Evolutionary conservation across 2,329 filamentous ascomycete species (phyloP).

Genomic region (Aspergillus fumigatus): DNA sequence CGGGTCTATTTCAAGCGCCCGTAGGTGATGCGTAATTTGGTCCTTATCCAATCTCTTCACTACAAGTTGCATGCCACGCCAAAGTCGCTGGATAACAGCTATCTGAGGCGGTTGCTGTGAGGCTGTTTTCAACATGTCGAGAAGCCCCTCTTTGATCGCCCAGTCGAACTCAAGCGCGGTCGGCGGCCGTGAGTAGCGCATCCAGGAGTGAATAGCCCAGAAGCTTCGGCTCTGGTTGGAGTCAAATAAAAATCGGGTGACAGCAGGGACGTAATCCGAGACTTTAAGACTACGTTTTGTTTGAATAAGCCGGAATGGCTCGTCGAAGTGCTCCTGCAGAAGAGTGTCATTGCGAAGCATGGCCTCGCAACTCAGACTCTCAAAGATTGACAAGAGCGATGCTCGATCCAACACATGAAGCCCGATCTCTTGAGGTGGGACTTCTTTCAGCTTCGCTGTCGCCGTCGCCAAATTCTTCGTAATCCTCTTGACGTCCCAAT

Average conservation of each 20-base stretch:
- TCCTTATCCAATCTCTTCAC: conserved; percentile 68
- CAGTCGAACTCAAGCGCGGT: conserved; percentile 77
- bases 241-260: conserved; percentile 80
- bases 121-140: conserved; percentile 61
- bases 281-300: conserved; percentile 74
- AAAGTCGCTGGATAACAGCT: conserved; percentile 65
- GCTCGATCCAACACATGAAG: conserved; percentile 50
- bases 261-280: conserved; percentile 70
- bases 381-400: conserved; percentile 77
- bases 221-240: conserved; percentile 57
- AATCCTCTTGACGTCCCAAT: conserved; percentile 59
- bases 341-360: conserved; percentile 60
- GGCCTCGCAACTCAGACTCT: conserved; percentile 77
- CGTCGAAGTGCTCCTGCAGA: conserved; percentile 64
- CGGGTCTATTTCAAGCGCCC: conserved; percentile 70
- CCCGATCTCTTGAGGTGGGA: conserved; percentile 48
- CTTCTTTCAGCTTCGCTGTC: conserved; percentile 48
- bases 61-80: conserved; percentile 71
- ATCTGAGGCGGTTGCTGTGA: conserved; percentile 51
- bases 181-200: conserved; percentile 60
- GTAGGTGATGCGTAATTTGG: conserved; percentile 71
- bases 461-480: conserved; percentile 56
- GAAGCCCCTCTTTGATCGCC: conserved; percentile 72
- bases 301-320: conserved; percentile 76
- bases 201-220: conserved; percentile 68